Base-by-base conservation (phyloP, 805 yeast genomes). In the Ogataea methylovora region DNA sequence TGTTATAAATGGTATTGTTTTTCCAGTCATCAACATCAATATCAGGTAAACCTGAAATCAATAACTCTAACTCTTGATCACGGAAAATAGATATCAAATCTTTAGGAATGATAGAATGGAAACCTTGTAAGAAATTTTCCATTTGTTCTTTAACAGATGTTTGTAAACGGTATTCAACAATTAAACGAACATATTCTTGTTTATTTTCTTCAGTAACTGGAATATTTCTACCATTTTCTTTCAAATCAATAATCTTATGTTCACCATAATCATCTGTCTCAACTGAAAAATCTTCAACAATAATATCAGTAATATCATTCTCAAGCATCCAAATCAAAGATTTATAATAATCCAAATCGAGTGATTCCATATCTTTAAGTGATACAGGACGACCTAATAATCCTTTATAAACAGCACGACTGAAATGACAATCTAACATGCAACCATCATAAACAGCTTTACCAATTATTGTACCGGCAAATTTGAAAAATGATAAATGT, bases 11-110 rank as follows among this genome's bases (percentile, higher is more conserved):
- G 2, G 96, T 75, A 53, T 92, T 84, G 49, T 76, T 79, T 44
- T 84, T 83, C 99, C 99, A 92, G 53, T 92, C 99, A 45, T 79
- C 85, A 15, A 90, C 90, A 60, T 86, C 95, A 48, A 92, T 87
- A 48, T 90, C 96, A 2, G 99, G 98, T 48, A 92, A 66, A 3
- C 99, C 99, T 24, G 94, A 83, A 27, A 92, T 84, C 45, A 92
- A 67, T 40, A 92, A 69, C 60, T 92, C 99, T 37, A 92, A 65
- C 56, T 92, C 99, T 50, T 88, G 95, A 52, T 92, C 98, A 56
- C 87, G 95, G 61, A 92, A 92, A 21, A 90, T 82, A 0, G 90
- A 66, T 29, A 92, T 76, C 40, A 86, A 61, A 11, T 86, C 90
- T 46, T 79, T 75, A 12, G 95, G 86, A 43, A 92, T 84, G 21